Percentiles rank a stretch among this genome's conserved stretches.
Evolutionary conservation across 305 asterid genomes (phyloP).

Genomic region (Coffea humblotiana): DNA sequence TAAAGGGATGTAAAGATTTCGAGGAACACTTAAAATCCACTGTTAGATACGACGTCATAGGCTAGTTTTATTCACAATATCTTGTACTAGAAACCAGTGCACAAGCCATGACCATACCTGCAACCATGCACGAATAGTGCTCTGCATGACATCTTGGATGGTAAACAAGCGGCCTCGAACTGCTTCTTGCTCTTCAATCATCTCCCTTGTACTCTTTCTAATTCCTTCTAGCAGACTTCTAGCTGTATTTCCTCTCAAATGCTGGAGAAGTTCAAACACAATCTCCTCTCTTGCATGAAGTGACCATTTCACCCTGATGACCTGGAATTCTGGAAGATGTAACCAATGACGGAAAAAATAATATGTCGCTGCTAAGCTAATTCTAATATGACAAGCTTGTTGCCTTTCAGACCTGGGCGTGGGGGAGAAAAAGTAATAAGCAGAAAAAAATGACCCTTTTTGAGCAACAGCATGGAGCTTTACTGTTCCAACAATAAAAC

Average conservation of each 20-base stretch:
- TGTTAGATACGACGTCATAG: not conserved
- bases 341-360: not conserved
- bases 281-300: slow-evolving; percentile 99
- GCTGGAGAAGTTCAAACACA: slow-evolving; percentile 92
- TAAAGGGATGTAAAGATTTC: not conserved
- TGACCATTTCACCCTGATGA: slow-evolving; percentile 95
- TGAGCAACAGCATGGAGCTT: not conserved
- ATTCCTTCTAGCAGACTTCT: slow-evolving; percentile 68
- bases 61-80: not conserved
- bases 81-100: not conserved
- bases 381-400: not conserved
- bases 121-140: slow-evolving; percentile 95
- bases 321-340: slow-evolving; percentile 36
- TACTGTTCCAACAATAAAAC: not conserved
- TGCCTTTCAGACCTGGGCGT: not conserved
- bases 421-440: not conserved
- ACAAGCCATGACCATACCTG: slow-evolving; percentile 46
- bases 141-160: slow-evolving; percentile 99
- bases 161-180: slow-evolving; percentile 96
- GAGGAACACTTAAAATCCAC: not conserved
- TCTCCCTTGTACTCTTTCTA: slow-evolving; percentile 78
- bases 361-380: not conserved
- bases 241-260: slow-evolving; percentile 69
- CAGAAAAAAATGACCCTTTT: not conserved
- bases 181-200: slow-evolving; percentile 99